Evolutionary conservation across 805 yeast genomes (phyloP).

Genomic region (Metahyphopichia silvanorum): DNA sequence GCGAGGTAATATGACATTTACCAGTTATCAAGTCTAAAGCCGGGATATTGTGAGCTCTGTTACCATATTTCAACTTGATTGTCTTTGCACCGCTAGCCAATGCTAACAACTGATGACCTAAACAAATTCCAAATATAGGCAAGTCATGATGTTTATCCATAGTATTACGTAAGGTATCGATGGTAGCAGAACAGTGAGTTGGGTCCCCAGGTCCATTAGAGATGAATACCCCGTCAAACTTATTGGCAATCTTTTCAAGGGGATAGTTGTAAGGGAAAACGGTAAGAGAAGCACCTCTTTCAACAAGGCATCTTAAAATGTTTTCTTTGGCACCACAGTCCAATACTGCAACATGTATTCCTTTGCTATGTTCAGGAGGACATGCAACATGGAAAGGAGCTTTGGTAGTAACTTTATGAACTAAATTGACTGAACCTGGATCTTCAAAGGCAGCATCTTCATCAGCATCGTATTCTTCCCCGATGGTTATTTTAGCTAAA

Average conservation of each 20-base stretch:
- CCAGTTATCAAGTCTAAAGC: constrained; percentile 88
- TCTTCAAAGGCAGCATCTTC: constrained; percentile 88
- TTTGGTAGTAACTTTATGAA: constrained; percentile 90
- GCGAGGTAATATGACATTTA: constrained; percentile 96
- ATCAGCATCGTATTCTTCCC: constrained; percentile 88
- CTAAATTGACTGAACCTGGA: constrained; percentile 87
- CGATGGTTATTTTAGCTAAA: constrained; percentile 83
- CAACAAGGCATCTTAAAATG: constrained; percentile 87
- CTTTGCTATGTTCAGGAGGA: constrained; percentile 49
- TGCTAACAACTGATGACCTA: constrained; percentile 96
- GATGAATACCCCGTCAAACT: constrained; percentile 91
- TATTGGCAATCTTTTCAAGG: constrained; percentile 82
- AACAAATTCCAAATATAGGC: constrained; percentile 96
- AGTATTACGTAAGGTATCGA: constrained; percentile 66
- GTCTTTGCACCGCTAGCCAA: constrained; percentile 94
- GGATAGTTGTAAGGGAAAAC: constrained; percentile 97
- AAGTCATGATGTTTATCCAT: constrained; percentile 61
- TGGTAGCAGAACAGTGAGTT: constrained; percentile 80
- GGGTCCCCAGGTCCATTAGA: constrained; percentile 99
- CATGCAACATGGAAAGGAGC: constrained; percentile 88
- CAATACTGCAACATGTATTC: constrained; percentile 80
- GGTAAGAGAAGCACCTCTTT: constrained; percentile 94
- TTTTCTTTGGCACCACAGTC: constrained; percentile 99
- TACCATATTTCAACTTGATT: constrained; percentile 91
- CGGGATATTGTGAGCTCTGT: constrained; percentile 98